A percentile compares a stretch with the other conserved stretches of the same genome.
These are phyloP conservation scores for Asterella californica DNA, from an alignment of 225 moss, liverwort and hornwort species.

Conservation along the genomic window DNA sequence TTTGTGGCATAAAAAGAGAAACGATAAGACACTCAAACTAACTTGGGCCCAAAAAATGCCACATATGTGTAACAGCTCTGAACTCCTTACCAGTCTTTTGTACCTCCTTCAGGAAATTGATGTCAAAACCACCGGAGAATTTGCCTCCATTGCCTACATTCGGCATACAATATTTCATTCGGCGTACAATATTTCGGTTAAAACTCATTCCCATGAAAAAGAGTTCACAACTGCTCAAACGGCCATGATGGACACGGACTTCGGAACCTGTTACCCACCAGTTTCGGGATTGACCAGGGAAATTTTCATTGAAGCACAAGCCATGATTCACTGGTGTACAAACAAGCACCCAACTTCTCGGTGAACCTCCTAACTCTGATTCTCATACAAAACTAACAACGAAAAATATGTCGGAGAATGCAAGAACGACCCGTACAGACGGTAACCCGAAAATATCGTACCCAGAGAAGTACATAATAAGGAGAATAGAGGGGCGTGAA, in stretches of 20 bases:
- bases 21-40: not conserved
- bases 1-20: not conserved
- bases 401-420: too few relatives aligned
- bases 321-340: too few relatives aligned
- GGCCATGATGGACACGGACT: not conserved
- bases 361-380: too few relatives aligned
- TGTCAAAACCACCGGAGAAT: constrained; percentile 99
- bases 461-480: too few relatives aligned
- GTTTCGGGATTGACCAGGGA: not conserved
- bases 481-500: too few relatives aligned
- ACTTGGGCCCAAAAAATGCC: not conserved
- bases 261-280: not conserved
- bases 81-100: constrained; percentile 55
- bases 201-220: too few relatives aligned
- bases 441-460: too few relatives aligned
- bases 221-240: not conserved
- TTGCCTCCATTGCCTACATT: constrained; percentile 66
- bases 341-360: too few relatives aligned
- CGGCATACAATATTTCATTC: not conserved
- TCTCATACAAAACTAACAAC: too few relatives aligned
- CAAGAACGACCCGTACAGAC: too few relatives aligned
- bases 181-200: not conserved
- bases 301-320: too few relatives aligned
- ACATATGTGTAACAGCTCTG: not conserved
- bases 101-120: constrained; percentile 61